Conservation (phyloP, 768 basidiomycete species). For the Trametes villosa region DNA sequence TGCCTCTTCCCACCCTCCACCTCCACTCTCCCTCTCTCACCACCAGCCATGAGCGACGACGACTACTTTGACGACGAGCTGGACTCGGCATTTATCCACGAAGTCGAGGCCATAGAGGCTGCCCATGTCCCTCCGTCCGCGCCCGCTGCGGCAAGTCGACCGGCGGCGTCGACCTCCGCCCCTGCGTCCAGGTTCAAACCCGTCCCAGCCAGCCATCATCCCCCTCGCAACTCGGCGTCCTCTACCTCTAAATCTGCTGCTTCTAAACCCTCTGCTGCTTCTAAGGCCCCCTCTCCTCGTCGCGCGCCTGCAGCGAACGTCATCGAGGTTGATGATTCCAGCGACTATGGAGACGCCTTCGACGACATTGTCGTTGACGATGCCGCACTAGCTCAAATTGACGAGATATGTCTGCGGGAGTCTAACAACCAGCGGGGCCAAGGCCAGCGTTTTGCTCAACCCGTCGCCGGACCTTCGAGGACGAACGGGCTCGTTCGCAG, state of each 20-base stretch:
- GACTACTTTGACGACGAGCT: conserved; percentile 71
- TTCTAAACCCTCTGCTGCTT: background rate
- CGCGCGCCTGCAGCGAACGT: conserved; percentile 20
- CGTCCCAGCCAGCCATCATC: background rate
- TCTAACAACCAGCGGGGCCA: conserved; percentile 39
- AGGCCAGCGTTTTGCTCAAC: conserved; percentile 27
- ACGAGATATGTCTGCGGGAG: conserved; percentile 50
- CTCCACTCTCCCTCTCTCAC: background rate
- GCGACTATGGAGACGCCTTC: conserved; percentile 40
- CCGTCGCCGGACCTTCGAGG: conserved; percentile 45
- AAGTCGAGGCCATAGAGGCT: conserved; percentile 76
- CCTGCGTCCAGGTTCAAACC: conserved; percentile 19
- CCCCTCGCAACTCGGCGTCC: background rate
- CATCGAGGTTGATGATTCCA: conserved; percentile 49
- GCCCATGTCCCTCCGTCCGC: conserved; percentile 41
- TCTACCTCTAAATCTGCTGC: background rate
- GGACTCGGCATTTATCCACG: conserved; percentile 58
- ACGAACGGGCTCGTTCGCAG: conserved; percentile 6
- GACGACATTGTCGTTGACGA: conserved; percentile 52
- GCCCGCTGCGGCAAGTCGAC: conserved; percentile 4
- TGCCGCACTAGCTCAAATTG: conserved; percentile 55
- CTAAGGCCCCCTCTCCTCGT: conserved; percentile 2
- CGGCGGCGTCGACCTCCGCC: background rate
- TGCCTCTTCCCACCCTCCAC: background rate
- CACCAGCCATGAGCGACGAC: conserved; percentile 71